phyloP scores from a whole-genome alignment of 2,329 filamentous ascomycete species.

The Penicillium sp. region DNA sequence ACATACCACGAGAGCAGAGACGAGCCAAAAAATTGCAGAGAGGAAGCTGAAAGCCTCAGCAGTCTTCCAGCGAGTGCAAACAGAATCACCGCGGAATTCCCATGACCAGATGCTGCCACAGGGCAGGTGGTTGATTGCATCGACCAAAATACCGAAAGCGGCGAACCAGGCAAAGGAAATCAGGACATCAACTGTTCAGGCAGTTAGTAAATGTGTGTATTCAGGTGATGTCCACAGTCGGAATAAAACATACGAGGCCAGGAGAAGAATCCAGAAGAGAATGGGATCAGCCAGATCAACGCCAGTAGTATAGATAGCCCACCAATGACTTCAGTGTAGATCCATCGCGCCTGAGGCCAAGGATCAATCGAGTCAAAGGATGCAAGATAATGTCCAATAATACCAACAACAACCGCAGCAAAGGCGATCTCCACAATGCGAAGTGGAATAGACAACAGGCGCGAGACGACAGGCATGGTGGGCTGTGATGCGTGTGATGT shows the following conservation, averaged over 20 bases:
- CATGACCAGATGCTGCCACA: conserved; percentile 64
- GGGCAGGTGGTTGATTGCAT: conserved; percentile 52
- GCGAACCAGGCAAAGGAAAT: conserved; percentile 71
- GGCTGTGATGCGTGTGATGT: background rate
- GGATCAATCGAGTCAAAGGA: conserved; percentile 46
- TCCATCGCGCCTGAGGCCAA: conserved; percentile 65
- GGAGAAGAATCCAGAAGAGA: conserved; percentile 65
- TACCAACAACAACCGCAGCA: conserved; percentile 67
- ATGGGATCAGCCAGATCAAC: conserved; percentile 72
- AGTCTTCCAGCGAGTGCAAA: conserved; percentile 71
- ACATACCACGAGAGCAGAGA: conserved; percentile 58
- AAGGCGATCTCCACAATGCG: conserved; percentile 67
- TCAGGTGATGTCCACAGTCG: background rate
- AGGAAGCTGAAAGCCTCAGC: conserved; percentile 71
- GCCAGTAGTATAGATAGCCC: conserved; percentile 68
- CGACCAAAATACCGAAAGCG: conserved; percentile 65
- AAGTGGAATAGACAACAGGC: conserved; percentile 58
- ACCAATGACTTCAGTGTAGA: conserved; percentile 73
- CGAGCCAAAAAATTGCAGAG: conserved; percentile 70
- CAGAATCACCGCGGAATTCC: conserved; percentile 51
- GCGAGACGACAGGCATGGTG: conserved; percentile 54
- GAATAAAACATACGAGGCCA: conserved; percentile 55
- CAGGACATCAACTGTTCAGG: conserved; percentile 60
- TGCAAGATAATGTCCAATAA: conserved; percentile 67
- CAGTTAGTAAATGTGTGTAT: conserved; percentile 1